A percentile compares a stretch with the other conserved stretches of the same genome.
Conservation (phyloP, 495 filamentous ascomycete genomes). For the Aspergillus sclerotiicarbonarius region DNA sequence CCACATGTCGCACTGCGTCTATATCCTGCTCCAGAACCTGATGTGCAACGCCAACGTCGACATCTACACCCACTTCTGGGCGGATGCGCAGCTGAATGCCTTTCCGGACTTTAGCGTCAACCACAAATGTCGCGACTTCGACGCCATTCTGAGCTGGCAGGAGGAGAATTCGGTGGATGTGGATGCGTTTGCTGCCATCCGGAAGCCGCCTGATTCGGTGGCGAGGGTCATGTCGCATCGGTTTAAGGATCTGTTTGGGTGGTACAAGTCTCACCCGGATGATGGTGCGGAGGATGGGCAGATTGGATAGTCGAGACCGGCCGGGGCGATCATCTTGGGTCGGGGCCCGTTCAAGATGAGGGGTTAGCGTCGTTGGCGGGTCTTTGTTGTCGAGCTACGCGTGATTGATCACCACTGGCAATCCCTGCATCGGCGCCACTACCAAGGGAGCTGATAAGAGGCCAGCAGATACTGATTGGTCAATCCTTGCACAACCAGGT, state of each 20-base stretch:
- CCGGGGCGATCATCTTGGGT: no score
- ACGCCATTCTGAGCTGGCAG: conserved; percentile 20
- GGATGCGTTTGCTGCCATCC: background rate
- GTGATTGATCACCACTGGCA: no score
- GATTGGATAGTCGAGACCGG: background rate
- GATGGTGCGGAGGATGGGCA: background rate
- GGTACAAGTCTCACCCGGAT: background rate
- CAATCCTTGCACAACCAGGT: background rate
- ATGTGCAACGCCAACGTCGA: conserved; percentile 33
- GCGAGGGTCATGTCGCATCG: background rate
- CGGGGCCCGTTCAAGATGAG: no score
- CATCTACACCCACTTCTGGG: conserved; percentile 27
- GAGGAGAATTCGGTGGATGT: conserved; percentile 2
- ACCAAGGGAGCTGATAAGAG: background rate
- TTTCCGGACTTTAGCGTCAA: conserved; percentile 35
- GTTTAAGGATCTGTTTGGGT: conserved; percentile 4
- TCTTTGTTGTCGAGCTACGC: background rate
- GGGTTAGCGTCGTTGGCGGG: no score
- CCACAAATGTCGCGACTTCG: conserved; percentile 27
- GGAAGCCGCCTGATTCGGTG: background rate
- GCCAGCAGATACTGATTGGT: background rate
- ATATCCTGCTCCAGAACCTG: conserved; percentile 34
- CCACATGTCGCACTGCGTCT: conserved; percentile 34
- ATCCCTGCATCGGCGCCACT: conserved; percentile 2
- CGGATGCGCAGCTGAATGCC: conserved; percentile 17